Percentiles rank a stretch among this genome's conserved stretches.
phyloP scores from a whole-genome alignment of 2,329 filamentous ascomycete species.

The Hypoxylon sp. region DNA sequence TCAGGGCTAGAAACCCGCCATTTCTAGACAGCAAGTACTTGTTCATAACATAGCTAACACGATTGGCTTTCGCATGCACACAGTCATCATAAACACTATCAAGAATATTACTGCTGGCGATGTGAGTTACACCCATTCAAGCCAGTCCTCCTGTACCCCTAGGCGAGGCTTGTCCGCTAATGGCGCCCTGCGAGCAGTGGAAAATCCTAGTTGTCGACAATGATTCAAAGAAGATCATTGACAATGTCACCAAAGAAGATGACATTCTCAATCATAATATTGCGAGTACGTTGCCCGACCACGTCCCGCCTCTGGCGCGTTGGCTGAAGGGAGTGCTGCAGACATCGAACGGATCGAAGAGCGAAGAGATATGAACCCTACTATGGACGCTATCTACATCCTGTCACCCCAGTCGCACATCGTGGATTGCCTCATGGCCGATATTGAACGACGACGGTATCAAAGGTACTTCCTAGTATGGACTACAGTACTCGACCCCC shows the following conservation, averaged over 20 bases:
- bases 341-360: slow-evolving; percentile 97
- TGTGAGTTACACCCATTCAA: slow-evolving; percentile 64
- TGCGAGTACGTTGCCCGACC: slow-evolving; percentile 76
- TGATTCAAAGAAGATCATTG: slow-evolving; percentile 84
- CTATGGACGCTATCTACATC: slow-evolving; percentile 96
- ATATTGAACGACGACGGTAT: slow-evolving; percentile 89
- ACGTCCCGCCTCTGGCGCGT: slow-evolving; percentile 44
- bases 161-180: slow-evolving; percentile 32
- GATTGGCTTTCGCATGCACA: slow-evolving; percentile 16
- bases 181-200: slow-evolving; percentile 73
- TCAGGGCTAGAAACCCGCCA: slow-evolving; percentile 16
- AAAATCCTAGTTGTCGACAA: slow-evolving; percentile 95
- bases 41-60: slow-evolving; percentile 38
- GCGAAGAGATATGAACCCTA: slow-evolving; percentile 82
- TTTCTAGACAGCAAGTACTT: slow-evolving; percentile 10
- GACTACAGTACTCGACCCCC: slow-evolving; percentile 81
- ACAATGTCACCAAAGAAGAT: slow-evolving; percentile 94
- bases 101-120: slow-evolving; percentile 85
- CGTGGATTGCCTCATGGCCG: slow-evolving; percentile 93
- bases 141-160: not conserved
- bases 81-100: slow-evolving; percentile 82
- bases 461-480: slow-evolving; percentile 85
- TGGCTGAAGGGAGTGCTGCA: slow-evolving; percentile 58
- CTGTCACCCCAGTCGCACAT: slow-evolving; percentile 89
- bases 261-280: slow-evolving; percentile 97